phyloP scores from a whole-genome alignment of 23 red algal species.

The Gracilaria gracilis region DNA sequence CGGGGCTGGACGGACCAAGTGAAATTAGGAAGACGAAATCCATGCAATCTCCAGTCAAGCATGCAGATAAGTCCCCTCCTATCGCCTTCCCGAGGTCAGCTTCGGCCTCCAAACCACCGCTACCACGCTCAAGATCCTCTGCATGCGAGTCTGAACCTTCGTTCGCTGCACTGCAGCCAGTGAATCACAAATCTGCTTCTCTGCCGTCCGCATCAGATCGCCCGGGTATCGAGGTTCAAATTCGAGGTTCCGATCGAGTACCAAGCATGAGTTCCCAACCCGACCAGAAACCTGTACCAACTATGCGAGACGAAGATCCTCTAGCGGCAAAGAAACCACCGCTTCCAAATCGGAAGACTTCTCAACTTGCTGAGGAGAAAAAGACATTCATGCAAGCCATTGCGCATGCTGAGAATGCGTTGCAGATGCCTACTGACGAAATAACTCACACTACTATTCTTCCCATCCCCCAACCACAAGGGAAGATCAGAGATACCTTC shows the following conservation, averaged over 20 bases:
- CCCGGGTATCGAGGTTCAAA: neutral
- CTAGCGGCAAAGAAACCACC: conserved; percentile 2
- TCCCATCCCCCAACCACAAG: neutral
- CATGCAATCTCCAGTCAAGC: neutral
- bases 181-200: conserved; percentile 2
- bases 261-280: no score
- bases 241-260: neutral
- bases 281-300: neutral
- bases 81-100: neutral
- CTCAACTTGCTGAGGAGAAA: conserved; percentile 41
- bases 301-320: neutral
- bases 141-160: conserved; percentile 24
- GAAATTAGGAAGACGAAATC: neutral
- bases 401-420: conserved; percentile 18
- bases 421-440: conserved; percentile 2
- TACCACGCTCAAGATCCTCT: conserved; percentile 24
- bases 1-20: neutral
- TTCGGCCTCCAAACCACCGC: conserved; percentile 21
- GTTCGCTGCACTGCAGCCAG: neutral
- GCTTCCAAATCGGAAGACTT: conserved; percentile 23
- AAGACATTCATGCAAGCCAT: conserved; percentile 24
- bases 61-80: neutral
- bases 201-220: conserved; percentile 2
- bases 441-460: neutral
- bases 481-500: conserved; percentile 1